Evolutionary conservation across 2,329 filamentous ascomycete genomes (phyloP).

Genomic region (Diaporthe citrichinensis): DNA sequence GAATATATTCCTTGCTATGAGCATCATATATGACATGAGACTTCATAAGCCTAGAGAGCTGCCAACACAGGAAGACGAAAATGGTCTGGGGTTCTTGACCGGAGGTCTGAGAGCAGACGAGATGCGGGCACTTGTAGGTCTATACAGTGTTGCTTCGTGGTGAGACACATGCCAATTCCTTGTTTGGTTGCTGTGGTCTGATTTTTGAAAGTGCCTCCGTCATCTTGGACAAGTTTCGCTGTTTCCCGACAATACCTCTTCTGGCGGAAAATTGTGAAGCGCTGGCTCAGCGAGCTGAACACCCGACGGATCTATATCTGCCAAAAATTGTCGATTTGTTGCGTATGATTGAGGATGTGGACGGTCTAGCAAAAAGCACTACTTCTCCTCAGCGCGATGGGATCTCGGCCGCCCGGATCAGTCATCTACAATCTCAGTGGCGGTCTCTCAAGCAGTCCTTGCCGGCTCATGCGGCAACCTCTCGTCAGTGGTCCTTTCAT

Average conservation of each 20-base stretch:
- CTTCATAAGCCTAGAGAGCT: background rate
- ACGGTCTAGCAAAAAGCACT: background rate
- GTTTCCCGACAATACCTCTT: background rate
- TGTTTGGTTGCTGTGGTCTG: background rate
- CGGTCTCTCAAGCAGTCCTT: background rate
- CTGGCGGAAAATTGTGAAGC: background rate
- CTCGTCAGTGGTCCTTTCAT: background rate
- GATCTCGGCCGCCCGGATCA: background rate
- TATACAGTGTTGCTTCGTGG: constrained; percentile 4
- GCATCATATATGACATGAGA: background rate
- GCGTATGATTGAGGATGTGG: background rate
- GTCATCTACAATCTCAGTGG: background rate
- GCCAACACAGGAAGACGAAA: background rate
- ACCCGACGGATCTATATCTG: background rate
- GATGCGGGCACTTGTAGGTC: background rate
- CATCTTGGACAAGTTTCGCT: constrained; percentile 7
- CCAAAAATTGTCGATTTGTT: background rate
- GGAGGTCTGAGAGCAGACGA: background rate
- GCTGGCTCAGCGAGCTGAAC: background rate
- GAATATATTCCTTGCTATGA: constrained; percentile 13
- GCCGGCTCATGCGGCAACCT: background rate
- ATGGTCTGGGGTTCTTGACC: background rate
- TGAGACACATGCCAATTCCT: background rate
- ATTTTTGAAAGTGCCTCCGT: constrained; percentile 1
- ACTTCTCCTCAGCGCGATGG: background rate